Evolutionary conservation across 768 basidiomycete genomes (phyloP), one percentile per base, ranked within the genome.

Genomic region (Podaxis carcinomalis): DNA sequence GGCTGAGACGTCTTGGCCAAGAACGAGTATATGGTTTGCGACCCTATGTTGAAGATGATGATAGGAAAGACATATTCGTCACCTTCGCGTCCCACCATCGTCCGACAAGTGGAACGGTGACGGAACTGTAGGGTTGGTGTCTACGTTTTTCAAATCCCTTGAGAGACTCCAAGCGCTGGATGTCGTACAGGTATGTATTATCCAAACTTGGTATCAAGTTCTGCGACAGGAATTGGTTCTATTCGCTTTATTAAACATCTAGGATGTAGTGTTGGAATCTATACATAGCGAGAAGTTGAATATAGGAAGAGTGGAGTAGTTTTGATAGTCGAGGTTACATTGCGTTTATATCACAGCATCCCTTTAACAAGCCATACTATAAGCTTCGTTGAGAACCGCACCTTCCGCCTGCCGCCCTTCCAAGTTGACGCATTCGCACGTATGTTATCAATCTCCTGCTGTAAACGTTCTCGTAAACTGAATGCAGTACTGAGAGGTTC

Each of bases 321-420:
- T 44, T 7, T 19, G 14, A 19, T 44, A 1, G n/a, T 44, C 5
- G 3, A 44, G 7, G 16, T 44, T 44, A 21, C 19, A 21, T 44
- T 7, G 16, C 13, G 21, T 25, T 27, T 25, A 27, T 21, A 55
- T 76, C 72, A 91, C 46, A 92, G 73, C 87, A 90, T 90, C 21
- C 86, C 86, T 58, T 84, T 84, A 25, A 91, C 82, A 27, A 89
- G 69, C 65, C 80, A 76, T 42, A 87, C 85, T 60, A 92, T 78
- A 0, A 79, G 72, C 67, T 81, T 88, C 21, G 89, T 92, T 67
- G 83, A 80, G 68, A 79, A 76, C 37, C 87, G 78, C 36, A 92
- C 86, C 19, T 73, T 75, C 60, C 90, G 79, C 49, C 79, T 70
- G 9, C 67, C 78, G 1, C 87, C 88, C 65, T 77, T 77, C 90